phyloP scores from a whole-genome alignment of 495 filamentous ascomycete genomes.

The Penicillium riverlandense region DNA sequence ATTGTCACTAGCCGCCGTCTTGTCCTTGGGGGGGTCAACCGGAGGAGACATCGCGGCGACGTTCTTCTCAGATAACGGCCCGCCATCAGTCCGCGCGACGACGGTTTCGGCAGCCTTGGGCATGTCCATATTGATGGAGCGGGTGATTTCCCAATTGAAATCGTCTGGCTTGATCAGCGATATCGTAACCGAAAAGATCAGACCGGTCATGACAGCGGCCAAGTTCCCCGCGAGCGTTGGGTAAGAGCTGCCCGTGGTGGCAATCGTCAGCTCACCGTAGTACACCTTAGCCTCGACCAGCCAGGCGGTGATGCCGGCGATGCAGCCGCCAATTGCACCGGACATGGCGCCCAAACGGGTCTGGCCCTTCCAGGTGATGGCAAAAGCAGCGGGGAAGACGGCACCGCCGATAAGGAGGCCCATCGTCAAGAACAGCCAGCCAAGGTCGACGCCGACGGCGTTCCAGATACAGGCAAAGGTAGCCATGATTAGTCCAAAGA shows the following conservation, averaged over 20 bases:
- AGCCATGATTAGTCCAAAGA: slow-evolving; percentile 42
- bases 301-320: slow-evolving; percentile 24
- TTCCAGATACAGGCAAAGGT: slow-evolving; percentile 38
- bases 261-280: slow-evolving; percentile 22
- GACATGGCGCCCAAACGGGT: slow-evolving; percentile 23
- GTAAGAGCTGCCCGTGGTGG: slow-evolving; percentile 26
- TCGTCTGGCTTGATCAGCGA: too few relatives aligned
- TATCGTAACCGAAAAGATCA: too few relatives aligned
- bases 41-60: too few relatives aligned
- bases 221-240: slow-evolving; percentile 35
- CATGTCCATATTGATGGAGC: slow-evolving; percentile 8
- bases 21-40: too few relatives aligned
- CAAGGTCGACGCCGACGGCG: slow-evolving; percentile 34
- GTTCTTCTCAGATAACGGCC: too few relatives aligned
- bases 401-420: slow-evolving; percentile 41
- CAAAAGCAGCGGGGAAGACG: slow-evolving; percentile 28
- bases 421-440: slow-evolving; percentile 39
- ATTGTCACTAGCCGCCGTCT: too few relatives aligned
- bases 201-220: not conserved
- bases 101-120: too few relatives aligned
- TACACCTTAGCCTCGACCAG: slow-evolving; percentile 26
- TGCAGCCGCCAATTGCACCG: slow-evolving; percentile 25
- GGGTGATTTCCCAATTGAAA: slow-evolving; percentile 24
- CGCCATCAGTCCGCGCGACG: too few relatives aligned
- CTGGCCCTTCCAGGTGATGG: slow-evolving; percentile 32